phyloP scores from a whole-genome alignment of 2,329 filamentous ascomycete species.

The Onygenales sp. region DNA sequence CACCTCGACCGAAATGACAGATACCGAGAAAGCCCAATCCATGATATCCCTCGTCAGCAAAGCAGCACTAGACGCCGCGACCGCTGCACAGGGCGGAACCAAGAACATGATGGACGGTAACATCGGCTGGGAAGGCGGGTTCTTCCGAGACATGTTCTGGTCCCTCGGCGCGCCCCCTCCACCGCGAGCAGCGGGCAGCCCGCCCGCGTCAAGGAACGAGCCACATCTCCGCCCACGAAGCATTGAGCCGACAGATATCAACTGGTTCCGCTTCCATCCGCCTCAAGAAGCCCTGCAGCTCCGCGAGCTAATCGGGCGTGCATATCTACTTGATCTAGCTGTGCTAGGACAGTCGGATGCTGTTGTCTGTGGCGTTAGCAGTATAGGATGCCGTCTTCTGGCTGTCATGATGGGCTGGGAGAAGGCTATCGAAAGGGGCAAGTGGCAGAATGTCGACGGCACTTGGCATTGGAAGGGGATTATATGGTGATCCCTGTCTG shows the following conservation, averaged over 20 bases:
- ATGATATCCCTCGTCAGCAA: conserved; percentile 71
- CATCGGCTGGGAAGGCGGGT: conserved; percentile 81
- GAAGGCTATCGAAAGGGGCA: conserved; percentile 44
- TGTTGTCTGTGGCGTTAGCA: conserved; percentile 66
- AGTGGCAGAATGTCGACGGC: conserved; percentile 75
- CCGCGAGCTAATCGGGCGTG: conserved; percentile 65
- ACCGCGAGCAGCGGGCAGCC: conserved; percentile 24
- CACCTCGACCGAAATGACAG: conserved; percentile 50
- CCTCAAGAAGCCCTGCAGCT: conserved; percentile 48
- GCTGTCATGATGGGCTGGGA: conserved; percentile 87
- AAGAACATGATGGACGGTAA: conserved; percentile 52
- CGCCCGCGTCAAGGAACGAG: conserved; percentile 14
- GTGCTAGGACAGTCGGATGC: conserved; percentile 61
- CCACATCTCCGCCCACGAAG: conserved; percentile 6
- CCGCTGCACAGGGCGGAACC: conserved; percentile 2
- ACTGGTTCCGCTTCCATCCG: conserved; percentile 18
- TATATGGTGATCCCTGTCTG: conserved; percentile 11
- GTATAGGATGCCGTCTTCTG: conserved; percentile 55
- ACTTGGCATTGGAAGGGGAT: conserved; percentile 51
- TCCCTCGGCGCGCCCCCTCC: conserved; percentile 53
- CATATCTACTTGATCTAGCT: conserved; percentile 71
- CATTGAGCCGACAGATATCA: background rate
- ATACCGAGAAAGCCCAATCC: conserved; percentile 57
- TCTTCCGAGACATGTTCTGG: conserved; percentile 75
- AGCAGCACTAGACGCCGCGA: conserved; percentile 40